Evolutionary conservation across 1,284 basidiomycete genomes (phyloP), one percentile per base, ranked within the genome.

Genomic region (Sporisorium iseilematis-ciliati): DNA sequence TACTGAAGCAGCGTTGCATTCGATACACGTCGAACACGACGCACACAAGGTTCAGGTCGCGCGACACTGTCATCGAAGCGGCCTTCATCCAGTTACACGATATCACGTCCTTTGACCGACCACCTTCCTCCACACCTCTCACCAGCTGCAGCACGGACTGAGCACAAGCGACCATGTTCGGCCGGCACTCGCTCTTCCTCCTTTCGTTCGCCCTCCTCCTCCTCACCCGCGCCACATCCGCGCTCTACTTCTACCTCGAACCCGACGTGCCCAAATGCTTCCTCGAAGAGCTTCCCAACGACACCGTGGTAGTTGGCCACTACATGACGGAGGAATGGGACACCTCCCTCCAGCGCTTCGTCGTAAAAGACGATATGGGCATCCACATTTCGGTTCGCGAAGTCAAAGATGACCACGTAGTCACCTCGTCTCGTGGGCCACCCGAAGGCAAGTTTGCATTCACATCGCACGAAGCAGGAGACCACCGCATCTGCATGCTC

Each of bases 401-500:
- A 57, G 64, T 75, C 45, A 62, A 67, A 18, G 75, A 77, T 25
- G 70, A 80, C 25, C 83, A 85, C 51, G 46, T 78, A 23, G 76
- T 85, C 31, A 94, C 94, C 43, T 92, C 92, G 80, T 95, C 94
- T 3, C 91, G 91, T 18, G 97, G 96, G 0, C 92, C 94, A 7
- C 88, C 91, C 7, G 92, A 97, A 61, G 93, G 96, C 52, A 91
- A 91, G 73, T 99, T 99, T 87, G 98, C 96, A 0, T 99, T 99
- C 85, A 97, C 96, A 20, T 95, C 94, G 2, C 94, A 97, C 86
- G 94, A 96, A 74, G 90, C 95, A 61, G 96, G 95, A 58, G 95
- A 97, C 88, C 97, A 99, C 87, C 91, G 93, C 61, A 97, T 99
- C 85, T 99, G 97, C 85, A 89, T 99, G 57, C 91, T 91, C 14